Evolutionary conservation across 495 filamentous ascomycete genomes (phyloP).

Genomic region (Neurospora sp.): DNA sequence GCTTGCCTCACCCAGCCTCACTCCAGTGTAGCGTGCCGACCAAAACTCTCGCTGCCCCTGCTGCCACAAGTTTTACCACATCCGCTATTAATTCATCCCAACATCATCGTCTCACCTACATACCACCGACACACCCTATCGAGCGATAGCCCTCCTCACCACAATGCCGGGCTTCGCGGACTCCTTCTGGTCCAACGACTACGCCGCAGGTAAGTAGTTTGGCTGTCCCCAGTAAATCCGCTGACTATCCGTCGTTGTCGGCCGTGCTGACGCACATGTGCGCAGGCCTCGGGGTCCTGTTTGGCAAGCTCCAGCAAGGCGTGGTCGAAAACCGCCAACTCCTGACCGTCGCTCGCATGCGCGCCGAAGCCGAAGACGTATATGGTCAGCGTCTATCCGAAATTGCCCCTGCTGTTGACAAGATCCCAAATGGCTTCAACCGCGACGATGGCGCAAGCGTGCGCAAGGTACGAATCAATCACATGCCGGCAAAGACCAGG

Average conservation of each 20-base stretch:
- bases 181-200: conserved; percentile 93
- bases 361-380: conserved; percentile 87
- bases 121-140: neutral
- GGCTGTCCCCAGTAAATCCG: neutral
- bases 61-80: neutral
- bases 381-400: conserved; percentile 75
- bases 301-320: conserved; percentile 94
- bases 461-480: conserved; percentile 57
- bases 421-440: conserved; percentile 71
- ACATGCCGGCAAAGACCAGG: neutral
- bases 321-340: conserved; percentile 92
- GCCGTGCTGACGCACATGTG: conserved; percentile 11
- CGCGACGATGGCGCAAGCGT: conserved; percentile 95
- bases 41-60: conserved; percentile 17
- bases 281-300: conserved; percentile 82
- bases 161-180: conserved; percentile 80
- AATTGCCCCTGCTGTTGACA: conserved; percentile 75
- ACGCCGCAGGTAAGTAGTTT: conserved; percentile 60
- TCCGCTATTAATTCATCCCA: neutral
- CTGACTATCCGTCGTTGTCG: conserved; percentile 1
- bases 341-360: conserved; percentile 80
- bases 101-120: neutral
- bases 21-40: conserved; percentile 1
- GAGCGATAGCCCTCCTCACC: conserved; percentile 6
- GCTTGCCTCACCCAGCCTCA: conserved; percentile 22